These are phyloP conservation scores for Priceomyces melissophilus DNA, from an alignment of 805 yeast genomes.

Conservation along the genomic window DNA sequence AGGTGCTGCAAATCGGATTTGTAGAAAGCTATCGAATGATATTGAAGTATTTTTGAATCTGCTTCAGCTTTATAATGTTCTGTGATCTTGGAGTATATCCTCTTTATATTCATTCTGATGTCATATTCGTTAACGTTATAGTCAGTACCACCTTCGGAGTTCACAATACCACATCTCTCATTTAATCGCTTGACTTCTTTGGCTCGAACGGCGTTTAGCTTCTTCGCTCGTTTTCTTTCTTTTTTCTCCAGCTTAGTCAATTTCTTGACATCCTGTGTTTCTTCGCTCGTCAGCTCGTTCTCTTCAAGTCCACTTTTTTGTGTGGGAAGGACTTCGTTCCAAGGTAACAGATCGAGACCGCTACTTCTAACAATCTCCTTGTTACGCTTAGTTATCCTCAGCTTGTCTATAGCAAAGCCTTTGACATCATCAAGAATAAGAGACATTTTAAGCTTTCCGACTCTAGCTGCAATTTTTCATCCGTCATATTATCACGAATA, in stretches of 20 bases:
- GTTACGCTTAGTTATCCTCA: not conserved
- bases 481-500: not conserved
- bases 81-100: constrained; percentile 13
- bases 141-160: not conserved
- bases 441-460: not conserved
- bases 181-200: constrained; percentile 15
- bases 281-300: constrained; percentile 5
- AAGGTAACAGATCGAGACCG: constrained; percentile 41
- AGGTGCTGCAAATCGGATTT: constrained; percentile 56
- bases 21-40: constrained; percentile 56
- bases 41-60: constrained; percentile 40
- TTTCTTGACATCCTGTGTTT: constrained; percentile 6
- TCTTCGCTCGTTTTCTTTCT: constrained; percentile 19
- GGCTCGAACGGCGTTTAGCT: constrained; percentile 17
- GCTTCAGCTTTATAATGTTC: constrained; percentile 9
- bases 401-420: constrained; percentile 11
- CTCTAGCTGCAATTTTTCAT: not conserved
- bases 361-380: constrained; percentile 10
- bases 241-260: constrained; percentile 18
- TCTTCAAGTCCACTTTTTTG: constrained; percentile 8
- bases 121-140: constrained; percentile 10
- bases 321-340: constrained; percentile 6
- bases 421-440: constrained; percentile 11
- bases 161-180: constrained; percentile 3
- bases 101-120: constrained; percentile 15